Conservation (phyloP, 2,329 filamentous ascomycete genomes). For the Pyrenophora seminiperda region DNA sequence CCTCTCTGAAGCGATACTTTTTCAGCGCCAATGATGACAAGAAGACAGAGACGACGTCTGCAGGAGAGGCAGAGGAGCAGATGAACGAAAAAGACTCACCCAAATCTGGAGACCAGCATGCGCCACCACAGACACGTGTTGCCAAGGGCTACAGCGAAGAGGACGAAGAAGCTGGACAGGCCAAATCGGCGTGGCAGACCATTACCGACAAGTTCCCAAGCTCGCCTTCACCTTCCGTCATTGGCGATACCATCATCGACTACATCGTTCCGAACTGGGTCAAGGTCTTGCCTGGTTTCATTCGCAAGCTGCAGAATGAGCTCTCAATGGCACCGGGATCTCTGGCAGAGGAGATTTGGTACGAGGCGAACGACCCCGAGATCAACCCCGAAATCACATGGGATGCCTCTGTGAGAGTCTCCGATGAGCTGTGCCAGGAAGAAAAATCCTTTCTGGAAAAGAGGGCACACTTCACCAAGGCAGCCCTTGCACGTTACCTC, state of each 20-base stretch:
- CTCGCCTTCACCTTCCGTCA: constrained; percentile 39
- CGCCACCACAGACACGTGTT: constrained; percentile 43
- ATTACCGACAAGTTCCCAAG: constrained; percentile 39
- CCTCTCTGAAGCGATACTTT: constrained; percentile 27
- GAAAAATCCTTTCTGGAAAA: constrained; percentile 76
- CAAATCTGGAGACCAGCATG: constrained; percentile 38
- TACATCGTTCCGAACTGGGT: constrained; percentile 84
- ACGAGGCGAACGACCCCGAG: constrained; percentile 81
- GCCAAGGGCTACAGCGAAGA: constrained; percentile 32
- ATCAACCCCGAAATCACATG: constrained; percentile 86
- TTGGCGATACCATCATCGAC: constrained; percentile 65
- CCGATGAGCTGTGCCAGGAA: constrained; percentile 78
- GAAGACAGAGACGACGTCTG: constrained; percentile 25
- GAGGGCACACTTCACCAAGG: constrained; percentile 69
- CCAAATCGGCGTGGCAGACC: constrained; percentile 40
- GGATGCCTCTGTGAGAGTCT: constrained; percentile 81
- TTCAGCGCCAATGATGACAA: constrained; percentile 13
- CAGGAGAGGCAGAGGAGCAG: constrained; percentile 24
- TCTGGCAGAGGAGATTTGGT: constrained; percentile 90
- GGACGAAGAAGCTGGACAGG: constrained; percentile 20
- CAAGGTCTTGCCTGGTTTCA: constrained; percentile 72
- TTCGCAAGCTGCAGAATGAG: constrained; percentile 84
- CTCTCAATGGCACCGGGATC: constrained; percentile 86
- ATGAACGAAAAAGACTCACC: constrained; percentile 16
- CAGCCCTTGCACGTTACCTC: constrained; percentile 81